Evolutionary conservation across 83 land plant species (phyloP).

Genomic region (Isoetes engelmannii): DNA sequence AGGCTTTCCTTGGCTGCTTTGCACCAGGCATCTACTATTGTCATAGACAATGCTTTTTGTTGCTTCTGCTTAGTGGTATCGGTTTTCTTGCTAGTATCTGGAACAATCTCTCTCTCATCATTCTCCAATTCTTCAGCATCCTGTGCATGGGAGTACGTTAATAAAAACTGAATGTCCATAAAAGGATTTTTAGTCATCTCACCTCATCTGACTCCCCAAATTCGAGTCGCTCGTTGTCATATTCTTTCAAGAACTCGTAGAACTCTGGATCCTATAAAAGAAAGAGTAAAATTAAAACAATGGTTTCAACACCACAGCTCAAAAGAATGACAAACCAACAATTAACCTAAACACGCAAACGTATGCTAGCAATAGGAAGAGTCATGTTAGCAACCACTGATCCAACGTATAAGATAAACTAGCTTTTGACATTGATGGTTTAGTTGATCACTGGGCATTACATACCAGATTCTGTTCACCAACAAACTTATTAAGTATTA

Average conservation of each 20-base stretch:
- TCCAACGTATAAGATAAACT: too few species aligned
- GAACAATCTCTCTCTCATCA: background rate
- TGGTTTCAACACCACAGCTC: too few species aligned
- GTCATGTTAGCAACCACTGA: too few species aligned
- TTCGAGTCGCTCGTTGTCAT: conserved; percentile 36
- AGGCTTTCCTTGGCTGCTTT: conserved; percentile 46
- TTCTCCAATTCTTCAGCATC: conserved; percentile 36
- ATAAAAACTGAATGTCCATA: background rate
- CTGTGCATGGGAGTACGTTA: conserved; percentile 12
- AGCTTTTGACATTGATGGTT: too few species aligned
- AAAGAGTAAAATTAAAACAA: background rate
- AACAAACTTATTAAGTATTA: too few species aligned
- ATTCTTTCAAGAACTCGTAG: conserved; percentile 55
- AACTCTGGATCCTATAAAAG: conserved; percentile 74
- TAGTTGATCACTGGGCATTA: too few species aligned
- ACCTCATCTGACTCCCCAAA: conserved; percentile 35
- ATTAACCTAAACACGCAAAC: too few species aligned
- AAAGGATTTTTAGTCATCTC: conserved; percentile 10
- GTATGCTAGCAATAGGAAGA: too few species aligned
- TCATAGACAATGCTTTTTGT: conserved; percentile 13
- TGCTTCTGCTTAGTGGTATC: background rate
- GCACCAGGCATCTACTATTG: conserved; percentile 55
- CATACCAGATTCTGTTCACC: too few species aligned
- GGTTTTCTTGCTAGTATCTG: background rate
- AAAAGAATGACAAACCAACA: background rate